A percentile compares a stretch with the other conserved stretches of the same genome.
These are phyloP conservation scores for Pyronema omphalodes DNA, from an alignment of 495 filamentous ascomycete species.

Conservation along the genomic window DNA sequence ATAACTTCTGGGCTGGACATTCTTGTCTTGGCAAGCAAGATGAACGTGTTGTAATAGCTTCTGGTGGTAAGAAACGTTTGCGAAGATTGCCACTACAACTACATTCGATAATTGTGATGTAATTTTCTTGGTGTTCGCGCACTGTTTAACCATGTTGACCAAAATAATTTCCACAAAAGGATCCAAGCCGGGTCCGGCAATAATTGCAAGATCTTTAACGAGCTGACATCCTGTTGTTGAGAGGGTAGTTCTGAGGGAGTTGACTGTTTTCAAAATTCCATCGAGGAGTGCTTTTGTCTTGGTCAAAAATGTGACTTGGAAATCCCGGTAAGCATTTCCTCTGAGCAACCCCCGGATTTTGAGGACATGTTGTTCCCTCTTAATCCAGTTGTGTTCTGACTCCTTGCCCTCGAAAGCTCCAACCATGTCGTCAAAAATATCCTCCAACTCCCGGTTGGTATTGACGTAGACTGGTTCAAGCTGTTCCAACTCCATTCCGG, in stretches of 20 bases:
- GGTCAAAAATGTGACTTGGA: conserved; percentile 44
- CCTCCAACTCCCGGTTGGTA: conserved; percentile 66
- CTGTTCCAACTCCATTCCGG: conserved; percentile 41
- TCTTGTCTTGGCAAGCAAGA: conserved; percentile 73
- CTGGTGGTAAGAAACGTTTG: conserved; percentile 54
- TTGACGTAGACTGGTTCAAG: conserved; percentile 68
- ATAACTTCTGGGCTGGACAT: conserved; percentile 61
- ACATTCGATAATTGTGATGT: conserved; percentile 57
- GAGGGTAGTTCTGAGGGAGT: conserved; percentile 73
- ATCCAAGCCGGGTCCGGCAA: conserved; percentile 60
- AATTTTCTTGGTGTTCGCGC: conserved; percentile 76
- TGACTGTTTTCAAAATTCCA: conserved; percentile 73
- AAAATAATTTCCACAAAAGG: conserved; percentile 78
- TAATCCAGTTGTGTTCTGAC: conserved; percentile 75
- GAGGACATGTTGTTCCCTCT: conserved; percentile 57
- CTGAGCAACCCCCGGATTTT: conserved; percentile 59
- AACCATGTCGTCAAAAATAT: conserved; percentile 62
- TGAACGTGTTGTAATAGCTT: conserved; percentile 71
- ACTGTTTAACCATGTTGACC: conserved; percentile 82
- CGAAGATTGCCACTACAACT: conserved; percentile 57
- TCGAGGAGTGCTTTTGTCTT: conserved; percentile 60
- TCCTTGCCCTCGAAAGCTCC: conserved; percentile 74
- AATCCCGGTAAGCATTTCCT: conserved; percentile 71
- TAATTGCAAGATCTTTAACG: conserved; percentile 67
- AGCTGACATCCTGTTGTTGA: conserved; percentile 69